A percentile compares a stretch with the other conserved stretches of the same genome.
Conservation (phyloP, 306 rosid species). For the Spatholobus suberectus region DNA sequence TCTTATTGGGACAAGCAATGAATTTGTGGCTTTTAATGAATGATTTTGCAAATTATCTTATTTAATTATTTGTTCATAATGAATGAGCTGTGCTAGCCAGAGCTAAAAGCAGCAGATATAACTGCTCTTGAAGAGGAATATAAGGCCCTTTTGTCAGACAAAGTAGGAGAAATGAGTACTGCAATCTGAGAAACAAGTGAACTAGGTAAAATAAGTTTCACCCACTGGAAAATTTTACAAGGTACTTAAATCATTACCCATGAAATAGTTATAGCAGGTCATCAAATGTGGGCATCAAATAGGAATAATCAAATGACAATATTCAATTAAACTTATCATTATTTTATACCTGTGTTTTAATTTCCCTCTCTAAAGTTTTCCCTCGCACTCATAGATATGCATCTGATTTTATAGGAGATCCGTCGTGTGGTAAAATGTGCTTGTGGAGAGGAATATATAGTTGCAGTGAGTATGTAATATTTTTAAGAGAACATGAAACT, state of each 20-base stretch:
- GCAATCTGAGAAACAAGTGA: slow-evolving; percentile 70
- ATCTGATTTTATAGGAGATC: slow-evolving; percentile 62
- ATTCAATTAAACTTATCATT: neutral
- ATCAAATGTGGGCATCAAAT: neutral
- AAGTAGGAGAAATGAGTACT: slow-evolving; percentile 76
- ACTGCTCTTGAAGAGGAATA: slow-evolving; percentile 74
- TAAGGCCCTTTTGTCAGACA: slow-evolving; percentile 71
- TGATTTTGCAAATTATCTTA: slow-evolving; percentile 22
- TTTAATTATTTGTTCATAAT: slow-evolving; percentile 32
- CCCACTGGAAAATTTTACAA: neutral
- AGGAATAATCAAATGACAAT: slow-evolving; percentile 29
- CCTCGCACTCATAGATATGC: slow-evolving; percentile 36
- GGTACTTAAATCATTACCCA: slow-evolving; percentile 2
- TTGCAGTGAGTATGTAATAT: slow-evolving; percentile 50
- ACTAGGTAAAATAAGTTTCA: slow-evolving; percentile 60
- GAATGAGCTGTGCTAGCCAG: slow-evolving; percentile 62
- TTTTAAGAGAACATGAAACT: slow-evolving; percentile 43
- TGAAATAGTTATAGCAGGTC: neutral
- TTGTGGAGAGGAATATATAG: slow-evolving; percentile 78
- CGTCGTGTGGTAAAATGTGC: slow-evolving; percentile 71
- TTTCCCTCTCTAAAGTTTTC: slow-evolving; percentile 22
- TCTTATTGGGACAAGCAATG: neutral
- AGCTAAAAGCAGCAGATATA: slow-evolving; percentile 63
- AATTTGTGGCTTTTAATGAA: slow-evolving; percentile 22
- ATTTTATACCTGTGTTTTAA: slow-evolving; percentile 6